Conservation (phyloP, 208 protist species). For the Sergeia podlipaevii region DNA sequence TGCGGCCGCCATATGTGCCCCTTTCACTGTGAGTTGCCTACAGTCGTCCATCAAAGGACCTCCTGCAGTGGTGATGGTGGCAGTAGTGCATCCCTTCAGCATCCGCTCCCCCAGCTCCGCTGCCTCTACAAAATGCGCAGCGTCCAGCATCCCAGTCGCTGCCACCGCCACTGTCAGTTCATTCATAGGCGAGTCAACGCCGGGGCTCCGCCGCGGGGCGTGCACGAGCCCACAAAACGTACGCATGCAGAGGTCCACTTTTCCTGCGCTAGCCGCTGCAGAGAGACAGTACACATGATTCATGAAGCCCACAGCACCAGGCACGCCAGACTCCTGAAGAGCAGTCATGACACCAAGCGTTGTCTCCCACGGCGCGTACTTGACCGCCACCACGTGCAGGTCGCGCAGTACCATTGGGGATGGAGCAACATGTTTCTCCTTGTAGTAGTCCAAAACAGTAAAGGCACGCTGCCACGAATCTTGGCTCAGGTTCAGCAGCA, state of each 20-base stretch:
- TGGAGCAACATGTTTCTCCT: not conserved
- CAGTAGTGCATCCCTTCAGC: not conserved
- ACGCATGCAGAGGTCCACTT: slow-evolving; percentile 14
- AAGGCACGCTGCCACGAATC: slow-evolving; percentile 72
- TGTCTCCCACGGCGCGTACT: slow-evolving; percentile 58
- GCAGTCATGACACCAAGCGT: slow-evolving; percentile 38
- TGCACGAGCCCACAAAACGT: slow-evolving; percentile 15
- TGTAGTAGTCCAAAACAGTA: slow-evolving; percentile 41
- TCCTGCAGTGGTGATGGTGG: not conserved
- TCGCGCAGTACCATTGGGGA: slow-evolving; percentile 33
- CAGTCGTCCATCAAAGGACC: slow-evolving; percentile 1
- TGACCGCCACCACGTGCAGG: slow-evolving; percentile 65
- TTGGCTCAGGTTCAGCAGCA: slow-evolving; percentile 64
- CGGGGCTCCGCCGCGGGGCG: slow-evolving; percentile 7
- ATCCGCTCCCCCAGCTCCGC: slow-evolving; percentile 21
- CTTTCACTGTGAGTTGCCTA: slow-evolving; percentile 9
- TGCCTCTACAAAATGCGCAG: slow-evolving; percentile 24
- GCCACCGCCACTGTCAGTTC: slow-evolving; percentile 61
- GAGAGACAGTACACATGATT: slow-evolving; percentile 77
- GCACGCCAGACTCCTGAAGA: slow-evolving; percentile 5
- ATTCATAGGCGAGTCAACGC: slow-evolving; percentile 36
- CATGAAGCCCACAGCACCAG: slow-evolving; percentile 44
- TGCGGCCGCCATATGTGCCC: slow-evolving; percentile 9
- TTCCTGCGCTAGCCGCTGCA: slow-evolving; percentile 42
- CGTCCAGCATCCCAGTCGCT: slow-evolving; percentile 62